phyloP scores from a whole-genome alignment of 352 stramenopile species.

The Phytophthora parvispora region DNA sequence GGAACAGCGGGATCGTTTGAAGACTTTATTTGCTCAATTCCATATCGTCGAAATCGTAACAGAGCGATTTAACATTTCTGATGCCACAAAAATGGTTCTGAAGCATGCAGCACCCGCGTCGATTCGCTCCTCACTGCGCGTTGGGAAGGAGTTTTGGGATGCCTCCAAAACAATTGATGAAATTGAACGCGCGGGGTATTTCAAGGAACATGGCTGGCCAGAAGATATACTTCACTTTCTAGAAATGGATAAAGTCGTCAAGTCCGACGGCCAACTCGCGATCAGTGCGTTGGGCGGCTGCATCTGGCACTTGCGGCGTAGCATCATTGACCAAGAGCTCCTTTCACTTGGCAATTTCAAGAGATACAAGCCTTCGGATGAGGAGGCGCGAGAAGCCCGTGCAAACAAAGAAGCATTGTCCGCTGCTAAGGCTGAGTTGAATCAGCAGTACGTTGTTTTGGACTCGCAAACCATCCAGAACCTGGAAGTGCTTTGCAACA shows the following conservation, averaged over 20 bases:
- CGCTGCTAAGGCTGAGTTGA: slow-evolving; percentile 59
- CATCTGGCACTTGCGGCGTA: slow-evolving; percentile 84
- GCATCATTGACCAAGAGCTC: slow-evolving; percentile 88
- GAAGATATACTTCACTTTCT: slow-evolving; percentile 64
- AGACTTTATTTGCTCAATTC: slow-evolving; percentile 96
- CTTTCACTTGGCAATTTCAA: slow-evolving; percentile 84
- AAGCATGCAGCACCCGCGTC: slow-evolving; percentile 74
- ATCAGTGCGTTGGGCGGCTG: slow-evolving; percentile 80
- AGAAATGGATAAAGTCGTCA: slow-evolving; percentile 81
- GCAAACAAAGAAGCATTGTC: slow-evolving; percentile 28
- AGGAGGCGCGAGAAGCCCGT: slow-evolving; percentile 46
- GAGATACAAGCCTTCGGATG: slow-evolving; percentile 84
- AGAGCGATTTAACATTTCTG: slow-evolving; percentile 70
- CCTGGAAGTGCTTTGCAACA: slow-evolving; percentile 96
- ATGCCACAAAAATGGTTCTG: slow-evolving; percentile 79
- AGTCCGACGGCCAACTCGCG: slow-evolving; percentile 63
- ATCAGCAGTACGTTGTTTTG: slow-evolving; percentile 93
- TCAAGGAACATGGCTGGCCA: slow-evolving; percentile 83
- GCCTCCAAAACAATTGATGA: slow-evolving; percentile 91
- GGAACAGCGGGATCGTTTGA: slow-evolving; percentile 94
- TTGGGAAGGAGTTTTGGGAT: slow-evolving; percentile 93
- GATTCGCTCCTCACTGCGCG: slow-evolving; percentile 70
- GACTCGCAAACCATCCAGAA: slow-evolving; percentile 98
- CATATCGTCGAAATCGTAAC: slow-evolving; percentile 88
- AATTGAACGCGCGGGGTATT: slow-evolving; percentile 92